These are phyloP conservation scores for Arthromyces matolae DNA, from an alignment of 768 basidiomycete genomes.

Conservation along the genomic window DNA sequence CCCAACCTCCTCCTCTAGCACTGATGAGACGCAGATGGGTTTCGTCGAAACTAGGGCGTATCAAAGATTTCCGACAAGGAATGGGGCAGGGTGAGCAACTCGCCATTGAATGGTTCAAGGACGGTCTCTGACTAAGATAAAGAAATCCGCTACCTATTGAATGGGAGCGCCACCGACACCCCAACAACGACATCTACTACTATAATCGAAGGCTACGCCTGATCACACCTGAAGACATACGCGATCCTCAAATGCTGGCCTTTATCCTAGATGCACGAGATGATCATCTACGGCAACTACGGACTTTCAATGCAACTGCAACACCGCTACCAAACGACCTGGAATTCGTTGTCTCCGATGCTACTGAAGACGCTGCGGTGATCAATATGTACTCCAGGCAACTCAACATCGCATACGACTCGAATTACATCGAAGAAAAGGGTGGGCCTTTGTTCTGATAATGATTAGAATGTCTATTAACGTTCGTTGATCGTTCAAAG, in stretches of 20 bases:
- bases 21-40: slow-evolving; percentile 12
- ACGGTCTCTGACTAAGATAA: background rate
- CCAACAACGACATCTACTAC: slow-evolving; percentile 46
- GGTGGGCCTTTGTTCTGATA: slow-evolving; percentile 20
- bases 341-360: slow-evolving; percentile 38
- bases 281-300: slow-evolving; percentile 33
- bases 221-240: slow-evolving; percentile 39
- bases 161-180: slow-evolving; percentile 38
- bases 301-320: slow-evolving; percentile 27
- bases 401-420: slow-evolving; percentile 29
- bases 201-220: slow-evolving; percentile 32
- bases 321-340: slow-evolving; percentile 33
- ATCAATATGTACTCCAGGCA: slow-evolving; percentile 37
- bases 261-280: slow-evolving; percentile 33
- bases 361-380: slow-evolving; percentile 29
- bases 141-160: slow-evolving; percentile 14
- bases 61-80: slow-evolving; percentile 13
- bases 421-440: slow-evolving; percentile 32
- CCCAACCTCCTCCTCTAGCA: background rate
- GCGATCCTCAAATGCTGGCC: slow-evolving; percentile 27
- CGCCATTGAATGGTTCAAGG: background rate
- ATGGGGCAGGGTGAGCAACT: slow-evolving; percentile 12
- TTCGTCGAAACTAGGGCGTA: slow-evolving; percentile 19
- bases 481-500: slow-evolving; percentile 13
- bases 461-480: background rate